phyloP scores from a whole-genome alignment of 495 filamentous ascomycete genomes.

The Penicilliopsis zonata region DNA sequence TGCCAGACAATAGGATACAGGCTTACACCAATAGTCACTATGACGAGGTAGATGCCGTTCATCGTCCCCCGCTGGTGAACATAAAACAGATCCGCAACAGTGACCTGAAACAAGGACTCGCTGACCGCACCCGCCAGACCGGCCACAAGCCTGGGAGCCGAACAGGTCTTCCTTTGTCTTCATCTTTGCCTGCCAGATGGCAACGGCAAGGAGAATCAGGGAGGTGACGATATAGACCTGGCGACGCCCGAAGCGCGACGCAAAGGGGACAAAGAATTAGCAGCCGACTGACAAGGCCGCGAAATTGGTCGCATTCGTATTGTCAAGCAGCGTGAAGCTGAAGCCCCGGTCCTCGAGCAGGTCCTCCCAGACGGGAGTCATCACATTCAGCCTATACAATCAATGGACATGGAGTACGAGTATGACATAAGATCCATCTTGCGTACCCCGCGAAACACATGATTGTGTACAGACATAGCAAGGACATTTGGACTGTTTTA shows the following conservation, averaged over 20 bases:
- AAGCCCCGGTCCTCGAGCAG: slow-evolving; percentile 27
- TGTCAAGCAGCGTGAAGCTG: slow-evolving; percentile 20
- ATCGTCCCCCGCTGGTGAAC: slow-evolving; percentile 31
- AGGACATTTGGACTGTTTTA: no score
- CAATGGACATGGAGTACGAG: no score
- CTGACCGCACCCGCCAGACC: slow-evolving; percentile 25
- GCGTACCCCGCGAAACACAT: slow-evolving; percentile 1
- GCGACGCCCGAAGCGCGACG: slow-evolving; percentile 32
- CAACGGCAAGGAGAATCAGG: slow-evolving; percentile 18
- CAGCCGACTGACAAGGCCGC: slow-evolving; percentile 26
- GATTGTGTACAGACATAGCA: neutral
- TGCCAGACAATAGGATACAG: no score
- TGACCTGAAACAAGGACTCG: slow-evolving; percentile 35
- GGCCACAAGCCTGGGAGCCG: slow-evolving; percentile 16
- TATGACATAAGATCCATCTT: no score
- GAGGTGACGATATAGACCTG: slow-evolving; percentile 30
- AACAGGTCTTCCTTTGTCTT: slow-evolving; percentile 20
- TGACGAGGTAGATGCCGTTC: slow-evolving; percentile 28
- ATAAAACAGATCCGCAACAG: slow-evolving; percentile 36
- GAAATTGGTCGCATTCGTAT: slow-evolving; percentile 21
- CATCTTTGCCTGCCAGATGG: slow-evolving; percentile 25
- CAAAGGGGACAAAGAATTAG: slow-evolving; percentile 32
- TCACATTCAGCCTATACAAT: slow-evolving; percentile 22
- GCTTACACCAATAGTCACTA: slow-evolving; percentile 18
- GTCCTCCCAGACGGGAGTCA: slow-evolving; percentile 26